A percentile compares a stretch with the other conserved stretches of the same genome.
phyloP scores from a whole-genome alignment of 495 filamentous ascomycete species.

The Staphylotrichum tortipilum region DNA sequence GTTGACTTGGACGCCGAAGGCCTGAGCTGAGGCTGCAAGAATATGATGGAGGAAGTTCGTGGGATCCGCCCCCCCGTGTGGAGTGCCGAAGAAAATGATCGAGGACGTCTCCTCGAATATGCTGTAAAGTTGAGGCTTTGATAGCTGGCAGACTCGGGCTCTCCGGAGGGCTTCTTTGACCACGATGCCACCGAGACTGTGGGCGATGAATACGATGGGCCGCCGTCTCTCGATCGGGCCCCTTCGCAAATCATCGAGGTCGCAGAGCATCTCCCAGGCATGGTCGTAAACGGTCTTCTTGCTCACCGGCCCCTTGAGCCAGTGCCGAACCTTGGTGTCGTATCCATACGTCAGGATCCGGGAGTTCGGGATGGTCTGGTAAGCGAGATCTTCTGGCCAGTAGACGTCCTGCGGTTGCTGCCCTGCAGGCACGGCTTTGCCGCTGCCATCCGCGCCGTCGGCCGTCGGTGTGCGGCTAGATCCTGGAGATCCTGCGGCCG shows the following conservation, averaged over 20 bases:
- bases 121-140: constrained; percentile 12
- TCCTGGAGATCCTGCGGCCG: neutral
- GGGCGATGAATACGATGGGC: constrained; percentile 29
- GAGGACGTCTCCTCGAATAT: constrained; percentile 9
- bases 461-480: neutral
- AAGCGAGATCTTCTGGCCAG: constrained; percentile 5
- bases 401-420: neutral
- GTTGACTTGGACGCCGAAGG: constrained; percentile 8
- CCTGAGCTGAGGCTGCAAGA: neutral
- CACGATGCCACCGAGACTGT: constrained; percentile 34
- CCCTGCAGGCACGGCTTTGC: neutral
- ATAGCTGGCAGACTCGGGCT: neutral
- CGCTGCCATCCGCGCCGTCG: neutral
- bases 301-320: neutral
- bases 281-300: constrained; percentile 2
- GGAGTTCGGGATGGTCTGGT: constrained; percentile 5
- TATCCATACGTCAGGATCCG: constrained; percentile 11
- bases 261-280: neutral
- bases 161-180: constrained; percentile 21
- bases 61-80: constrained; percentile 24
- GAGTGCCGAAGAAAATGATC: constrained; percentile 28
- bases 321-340: constrained; percentile 5
- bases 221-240: neutral
- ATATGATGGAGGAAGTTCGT: constrained; percentile 3
- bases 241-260: neutral